phyloP scores from a whole-genome alignment of 176 grass and related monocot genomes.

The Microstegium vimineum region DNA sequence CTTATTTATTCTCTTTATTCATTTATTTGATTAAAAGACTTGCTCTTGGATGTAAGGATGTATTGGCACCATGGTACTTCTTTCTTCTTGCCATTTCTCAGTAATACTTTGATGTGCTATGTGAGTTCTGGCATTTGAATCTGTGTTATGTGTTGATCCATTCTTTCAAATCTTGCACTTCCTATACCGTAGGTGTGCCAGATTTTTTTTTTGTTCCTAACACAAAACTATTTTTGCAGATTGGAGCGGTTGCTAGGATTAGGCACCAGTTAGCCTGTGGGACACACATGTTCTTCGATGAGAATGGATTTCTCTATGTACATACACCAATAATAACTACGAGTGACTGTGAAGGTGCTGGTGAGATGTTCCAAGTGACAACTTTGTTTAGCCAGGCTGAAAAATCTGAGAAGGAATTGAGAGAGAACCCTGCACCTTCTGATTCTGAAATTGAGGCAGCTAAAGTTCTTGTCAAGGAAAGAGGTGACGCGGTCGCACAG shows the following conservation, averaged over 20 bases:
- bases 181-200: background rate
- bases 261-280: slow-evolving; percentile 78
- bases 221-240: slow-evolving; percentile 42
- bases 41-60: background rate
- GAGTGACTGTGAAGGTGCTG: too few relatives aligned
- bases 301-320: slow-evolving; percentile 77
- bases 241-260: slow-evolving; percentile 75
- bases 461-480: slow-evolving; percentile 63
- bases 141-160: background rate
- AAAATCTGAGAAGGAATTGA: slow-evolving; percentile 77
- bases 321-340: too few relatives aligned
- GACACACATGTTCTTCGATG: slow-evolving; percentile 65
- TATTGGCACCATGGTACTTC: background rate
- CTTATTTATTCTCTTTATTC: too few relatives aligned
- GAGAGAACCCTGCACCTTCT: slow-evolving; percentile 63
- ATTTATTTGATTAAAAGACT: background rate
- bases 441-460: slow-evolving; percentile 68
- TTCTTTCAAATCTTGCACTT: background rate
- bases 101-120: background rate
- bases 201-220: too few relatives aligned
- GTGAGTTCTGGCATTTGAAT: background rate
- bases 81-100: background rate
- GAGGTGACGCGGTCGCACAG: slow-evolving; percentile 56
- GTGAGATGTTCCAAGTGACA: too few relatives aligned
- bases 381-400: too few relatives aligned